These are phyloP conservation scores for Yarrowia sp. DNA, from an alignment of 805 yeast genomes.

Conservation along the genomic window DNA sequence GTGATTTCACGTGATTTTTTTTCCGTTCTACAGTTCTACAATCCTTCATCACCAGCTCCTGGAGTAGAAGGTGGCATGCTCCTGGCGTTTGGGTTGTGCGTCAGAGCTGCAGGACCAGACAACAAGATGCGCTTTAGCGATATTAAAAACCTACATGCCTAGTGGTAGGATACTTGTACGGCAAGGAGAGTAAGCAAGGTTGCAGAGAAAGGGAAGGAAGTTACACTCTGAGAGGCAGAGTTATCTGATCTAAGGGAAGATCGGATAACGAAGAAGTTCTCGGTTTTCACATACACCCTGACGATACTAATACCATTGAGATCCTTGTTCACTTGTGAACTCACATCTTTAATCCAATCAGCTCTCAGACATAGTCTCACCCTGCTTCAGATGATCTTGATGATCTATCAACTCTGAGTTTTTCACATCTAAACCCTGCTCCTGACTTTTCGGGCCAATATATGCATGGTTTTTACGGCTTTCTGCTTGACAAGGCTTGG, in stretches of 20 bases:
- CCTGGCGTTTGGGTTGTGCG: not conserved
- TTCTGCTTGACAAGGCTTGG: not conserved
- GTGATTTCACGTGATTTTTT: not conserved
- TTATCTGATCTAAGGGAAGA: slow-evolving; percentile 3
- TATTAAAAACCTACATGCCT: not conserved
- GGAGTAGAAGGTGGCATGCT: not conserved
- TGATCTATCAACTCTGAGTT: not conserved
- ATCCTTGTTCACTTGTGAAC: too few relatives aligned
- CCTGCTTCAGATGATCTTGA: not conserved
- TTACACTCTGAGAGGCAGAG: not conserved
- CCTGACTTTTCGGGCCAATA: not conserved
- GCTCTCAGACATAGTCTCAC: too few relatives aligned
- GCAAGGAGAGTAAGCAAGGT: not conserved
- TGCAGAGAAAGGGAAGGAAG: not conserved
- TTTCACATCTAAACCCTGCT: not conserved
- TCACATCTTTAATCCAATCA: too few relatives aligned
- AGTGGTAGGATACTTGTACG: not conserved
- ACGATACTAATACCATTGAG: too few relatives aligned
- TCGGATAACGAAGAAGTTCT: not conserved
- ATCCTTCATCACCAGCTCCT: not conserved
- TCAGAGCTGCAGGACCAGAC: not conserved
- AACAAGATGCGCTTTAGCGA: not conserved
- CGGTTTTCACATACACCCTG: too few relatives aligned
- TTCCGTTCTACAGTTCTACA: not conserved
- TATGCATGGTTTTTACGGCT: slow-evolving; percentile 10